These are phyloP conservation scores for Tricholoma bakamatsutake DNA, from an alignment of 768 basidiomycete species.

Conservation along the genomic window DNA sequence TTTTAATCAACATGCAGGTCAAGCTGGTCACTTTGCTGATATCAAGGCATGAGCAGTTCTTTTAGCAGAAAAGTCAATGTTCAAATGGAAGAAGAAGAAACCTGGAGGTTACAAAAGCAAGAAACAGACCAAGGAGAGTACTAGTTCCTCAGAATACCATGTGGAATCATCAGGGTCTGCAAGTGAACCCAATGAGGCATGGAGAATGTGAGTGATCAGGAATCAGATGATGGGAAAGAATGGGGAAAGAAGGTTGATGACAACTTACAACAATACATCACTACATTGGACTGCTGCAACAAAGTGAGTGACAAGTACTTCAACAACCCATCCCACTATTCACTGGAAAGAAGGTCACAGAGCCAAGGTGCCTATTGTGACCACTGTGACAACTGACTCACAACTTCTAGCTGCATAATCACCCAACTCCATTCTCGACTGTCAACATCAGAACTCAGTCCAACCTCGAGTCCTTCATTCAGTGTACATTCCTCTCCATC, in stretches of 20 bases:
- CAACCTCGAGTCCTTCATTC: not conserved
- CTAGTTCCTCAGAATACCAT: not conserved
- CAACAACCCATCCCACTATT: slow-evolving; percentile 19
- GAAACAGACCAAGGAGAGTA: not conserved
- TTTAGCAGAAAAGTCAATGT: no score
- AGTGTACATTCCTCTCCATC: slow-evolving; percentile 3
- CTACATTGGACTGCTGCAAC: slow-evolving; percentile 19
- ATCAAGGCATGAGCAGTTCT: slow-evolving; percentile 23
- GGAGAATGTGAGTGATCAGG: not conserved
- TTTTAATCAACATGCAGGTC: slow-evolving; percentile 28
- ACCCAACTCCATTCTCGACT: not conserved
- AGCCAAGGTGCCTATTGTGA: not conserved
- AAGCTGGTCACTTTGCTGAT: slow-evolving; percentile 17
- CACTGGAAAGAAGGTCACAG: not conserved
- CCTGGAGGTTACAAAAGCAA: not conserved
- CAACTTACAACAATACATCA: slow-evolving; percentile 23
- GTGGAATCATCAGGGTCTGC: not conserved
- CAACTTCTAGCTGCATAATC: not conserved
- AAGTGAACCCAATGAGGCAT: not conserved
- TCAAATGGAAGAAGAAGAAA: slow-evolving; percentile 16
- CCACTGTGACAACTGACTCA: slow-evolving; percentile 1
- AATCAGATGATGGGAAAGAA: slow-evolving; percentile 13
- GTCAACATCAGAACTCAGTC: not conserved
- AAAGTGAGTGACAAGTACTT: slow-evolving; percentile 26
- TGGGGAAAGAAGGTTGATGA: slow-evolving; percentile 28